A percentile compares a stretch with the other conserved stretches of the same genome.
Conservation (phyloP, 83 land plant genomes). For the Diphasiastrum complanatum region DNA sequence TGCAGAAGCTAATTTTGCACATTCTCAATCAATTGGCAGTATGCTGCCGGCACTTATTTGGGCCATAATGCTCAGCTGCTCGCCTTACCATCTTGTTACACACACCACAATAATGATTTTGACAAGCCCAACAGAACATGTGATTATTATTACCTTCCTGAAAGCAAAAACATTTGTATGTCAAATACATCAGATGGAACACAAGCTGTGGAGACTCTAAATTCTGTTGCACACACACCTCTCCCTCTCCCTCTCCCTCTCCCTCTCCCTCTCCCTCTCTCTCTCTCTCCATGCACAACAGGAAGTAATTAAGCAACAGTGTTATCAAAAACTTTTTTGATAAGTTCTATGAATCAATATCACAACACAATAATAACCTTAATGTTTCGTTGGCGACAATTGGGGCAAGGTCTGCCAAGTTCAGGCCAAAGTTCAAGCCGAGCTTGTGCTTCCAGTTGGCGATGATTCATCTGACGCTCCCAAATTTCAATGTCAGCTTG, state of each 20-base stretch:
- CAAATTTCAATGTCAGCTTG: slow-evolving; percentile 45
- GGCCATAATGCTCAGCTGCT: slow-evolving; percentile 59
- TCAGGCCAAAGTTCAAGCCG: slow-evolving; percentile 27
- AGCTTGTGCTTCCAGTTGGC: slow-evolving; percentile 33
- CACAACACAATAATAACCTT: slow-evolving; percentile 42
- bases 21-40: slow-evolving; percentile 33
- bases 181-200: background rate
- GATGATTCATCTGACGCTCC: slow-evolving; percentile 43
- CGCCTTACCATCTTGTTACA: slow-evolving; percentile 62
- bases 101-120: slow-evolving; percentile 64
- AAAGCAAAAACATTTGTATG: background rate
- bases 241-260: too few relatives aligned
- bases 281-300: too few relatives aligned
- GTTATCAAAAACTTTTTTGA: too few relatives aligned
- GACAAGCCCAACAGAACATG: slow-evolving; percentile 88
- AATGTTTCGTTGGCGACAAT: slow-evolving; percentile 62
- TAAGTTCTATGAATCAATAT: background rate
- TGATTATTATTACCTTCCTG: slow-evolving; percentile 84
- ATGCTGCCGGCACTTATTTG: slow-evolving; percentile 84
- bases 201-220: too few relatives aligned
- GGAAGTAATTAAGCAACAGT: too few relatives aligned
- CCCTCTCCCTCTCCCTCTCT: too few relatives aligned
- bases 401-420: slow-evolving; percentile 52
- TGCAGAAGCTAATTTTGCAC: too few relatives aligned
- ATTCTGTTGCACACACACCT: too few relatives aligned